Conservation (phyloP, 1,284 basidiomycete genomes). For the Fistulinella cinereoalba region DNA sequence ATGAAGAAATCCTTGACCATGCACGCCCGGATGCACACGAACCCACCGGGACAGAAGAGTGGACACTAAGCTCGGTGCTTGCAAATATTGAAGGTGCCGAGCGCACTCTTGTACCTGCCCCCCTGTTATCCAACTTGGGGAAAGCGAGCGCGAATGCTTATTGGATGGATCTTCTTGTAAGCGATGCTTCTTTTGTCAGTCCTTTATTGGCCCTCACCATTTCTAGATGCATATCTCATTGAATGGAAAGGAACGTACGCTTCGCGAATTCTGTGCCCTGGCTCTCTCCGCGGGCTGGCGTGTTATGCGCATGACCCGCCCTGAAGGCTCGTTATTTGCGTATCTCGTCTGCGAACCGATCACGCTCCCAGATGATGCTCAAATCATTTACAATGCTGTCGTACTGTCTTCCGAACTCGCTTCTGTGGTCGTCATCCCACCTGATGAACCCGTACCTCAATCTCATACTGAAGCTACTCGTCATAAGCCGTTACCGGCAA, state of each 20-base stretch:
- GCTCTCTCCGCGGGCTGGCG: slow-evolving; percentile 65
- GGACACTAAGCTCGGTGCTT: slow-evolving; percentile 27
- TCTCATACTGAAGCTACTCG: slow-evolving; percentile 22
- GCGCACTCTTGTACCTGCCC: slow-evolving; percentile 46
- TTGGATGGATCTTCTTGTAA: slow-evolving; percentile 69
- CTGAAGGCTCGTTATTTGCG: slow-evolving; percentile 61
- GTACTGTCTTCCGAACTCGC: slow-evolving; percentile 21
- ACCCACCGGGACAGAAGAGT: slow-evolving; percentile 14
- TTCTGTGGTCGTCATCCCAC: slow-evolving; percentile 14
- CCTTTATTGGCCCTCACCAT: slow-evolving; percentile 1
- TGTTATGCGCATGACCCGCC: slow-evolving; percentile 54
- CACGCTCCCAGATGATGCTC: slow-evolving; percentile 40
- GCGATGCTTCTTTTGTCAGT: slow-evolving; percentile 8
- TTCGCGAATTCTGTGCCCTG: slow-evolving; percentile 59
- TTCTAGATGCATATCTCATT: slow-evolving; percentile 67
- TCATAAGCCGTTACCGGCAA: slow-evolving; percentile 9
- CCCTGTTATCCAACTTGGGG: slow-evolving; percentile 65
- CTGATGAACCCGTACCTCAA: slow-evolving; percentile 19
- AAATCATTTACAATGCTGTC: slow-evolving; percentile 22
- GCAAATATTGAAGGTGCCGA: slow-evolving; percentile 44
- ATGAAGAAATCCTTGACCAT: slow-evolving; percentile 34
- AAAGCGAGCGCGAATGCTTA: slow-evolving; percentile 69
- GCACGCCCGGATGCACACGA: slow-evolving; percentile 1
- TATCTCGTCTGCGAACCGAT: slow-evolving; percentile 64
- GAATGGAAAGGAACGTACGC: slow-evolving; percentile 68